Conservation (phyloP, 139 green algal species). For the Closterium sp. region DNA sequence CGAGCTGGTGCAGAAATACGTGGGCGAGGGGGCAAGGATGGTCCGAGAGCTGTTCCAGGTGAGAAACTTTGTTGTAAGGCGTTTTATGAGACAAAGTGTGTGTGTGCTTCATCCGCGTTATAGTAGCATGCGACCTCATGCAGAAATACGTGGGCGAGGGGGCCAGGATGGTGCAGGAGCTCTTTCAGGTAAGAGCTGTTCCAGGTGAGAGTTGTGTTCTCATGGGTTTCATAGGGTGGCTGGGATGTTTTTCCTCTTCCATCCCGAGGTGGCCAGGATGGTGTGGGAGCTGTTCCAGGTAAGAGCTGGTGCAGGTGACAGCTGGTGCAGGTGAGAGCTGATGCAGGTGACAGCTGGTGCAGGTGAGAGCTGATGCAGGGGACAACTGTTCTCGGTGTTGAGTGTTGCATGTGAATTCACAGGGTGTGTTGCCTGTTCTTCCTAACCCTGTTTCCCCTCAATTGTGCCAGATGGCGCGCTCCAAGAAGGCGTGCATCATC, state of each 20-base stretch:
- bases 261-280: too few relatives aligned
- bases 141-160: constrained; percentile 99
- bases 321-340: constrained; percentile 99
- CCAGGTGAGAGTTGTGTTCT: too few relatives aligned
- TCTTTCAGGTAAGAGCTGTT: neutral
- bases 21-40: constrained; percentile 96
- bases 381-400: too few relatives aligned
- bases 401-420: too few relatives aligned
- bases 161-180: constrained; percentile 59
- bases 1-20: constrained; percentile 99
- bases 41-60: constrained; percentile 89
- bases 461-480: constrained; percentile 84
- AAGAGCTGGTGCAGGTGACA: constrained; percentile 82
- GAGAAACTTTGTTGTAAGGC: constrained; percentile 88
- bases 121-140: constrained; percentile 94
- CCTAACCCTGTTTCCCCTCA: too few relatives aligned
- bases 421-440: too few relatives aligned
- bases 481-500: constrained; percentile 98
- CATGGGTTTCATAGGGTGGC: too few relatives aligned
- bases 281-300: constrained; percentile 90
- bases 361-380: neutral
- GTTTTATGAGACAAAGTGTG: constrained; percentile 97
- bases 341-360: constrained; percentile 77
- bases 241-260: too few relatives aligned
- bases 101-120: constrained; percentile 98